Base-by-base conservation (phyloP, 495 filamentous ascomycete species). In the Daldinia loculata region DNA sequence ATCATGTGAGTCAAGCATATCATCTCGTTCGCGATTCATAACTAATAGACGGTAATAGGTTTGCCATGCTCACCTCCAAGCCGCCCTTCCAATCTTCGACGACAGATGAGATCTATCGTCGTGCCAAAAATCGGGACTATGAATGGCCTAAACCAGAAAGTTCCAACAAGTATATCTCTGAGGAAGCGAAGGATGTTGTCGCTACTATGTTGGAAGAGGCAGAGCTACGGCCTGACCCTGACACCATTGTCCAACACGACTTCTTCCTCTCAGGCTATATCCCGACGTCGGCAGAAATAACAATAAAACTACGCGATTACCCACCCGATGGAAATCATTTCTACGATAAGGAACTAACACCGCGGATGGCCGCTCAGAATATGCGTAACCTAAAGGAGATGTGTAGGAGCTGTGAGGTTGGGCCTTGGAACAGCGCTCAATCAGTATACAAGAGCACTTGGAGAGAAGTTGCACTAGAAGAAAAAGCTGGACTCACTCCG, bases 11-110 rank as follows among this genome's bases (percentile, higher is more conserved):
- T 72, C 41, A 30, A 14, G 6, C 15, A 17, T 38, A 14, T 3
- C 7, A 32, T 61, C 15, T 51, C 24, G n/a, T 17, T 15, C 26
- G 9, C 32, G 22, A 53, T 63, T 19, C 30, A 50, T 58, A 34
- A 61, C 65, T 78, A 64, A 80, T 71, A 64, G 3, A 38, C n/a
- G 12, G 8, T 30, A 9, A 17, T 61, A 92, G 90, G 62, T 94
- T 93, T 78, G 93, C 93, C 3, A 93, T 97, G 92, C 86, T 97
- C 39, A 91, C 91, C 14, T 93, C 93, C n/a, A 93, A 90, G 62
- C 92, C 93, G 2, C 93, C 93, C 1, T 96, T 97, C 70, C 93
- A 95, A 78, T 93, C 93, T 6, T 90, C 90, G 38, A 94, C 92
- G 0, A 89, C 92, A 45, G 90, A 95, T 71, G 92, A 94, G 73